Conservation (phyloP, 225 moss, liverwort and hornwort genomes). For the Anthoceros angustus region DNA sequence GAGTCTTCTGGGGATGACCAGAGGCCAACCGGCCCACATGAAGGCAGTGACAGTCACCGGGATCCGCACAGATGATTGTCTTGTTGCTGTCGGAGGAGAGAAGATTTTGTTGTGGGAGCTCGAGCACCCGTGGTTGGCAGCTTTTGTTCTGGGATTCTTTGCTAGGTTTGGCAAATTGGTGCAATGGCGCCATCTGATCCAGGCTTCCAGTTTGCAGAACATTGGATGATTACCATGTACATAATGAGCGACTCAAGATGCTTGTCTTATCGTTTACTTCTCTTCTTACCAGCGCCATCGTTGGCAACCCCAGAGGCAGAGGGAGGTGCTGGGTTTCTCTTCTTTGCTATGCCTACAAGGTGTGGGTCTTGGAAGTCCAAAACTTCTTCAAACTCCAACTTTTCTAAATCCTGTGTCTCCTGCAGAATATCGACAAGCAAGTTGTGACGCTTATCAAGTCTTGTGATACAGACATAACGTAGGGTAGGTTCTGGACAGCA, state of each 20-base stretch:
- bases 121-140: no score
- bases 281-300: background rate
- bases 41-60: background rate
- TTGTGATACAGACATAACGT: background rate
- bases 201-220: no score
- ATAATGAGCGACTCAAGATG: no score
- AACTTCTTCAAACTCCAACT: constrained; percentile 53
- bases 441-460: background rate
- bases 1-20: background rate
- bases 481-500: background rate
- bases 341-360: constrained; percentile 68
- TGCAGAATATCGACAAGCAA: constrained; percentile 12
- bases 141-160: no score
- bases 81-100: no score
- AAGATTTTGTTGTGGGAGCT: no score
- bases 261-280: background rate
- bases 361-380: constrained; percentile 72
- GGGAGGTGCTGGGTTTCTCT: constrained; percentile 21
- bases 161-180: no score
- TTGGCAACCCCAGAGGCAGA: background rate
- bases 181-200: no score
- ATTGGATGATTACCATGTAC: no score
- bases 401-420: constrained; percentile 53
- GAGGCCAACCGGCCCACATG: background rate
- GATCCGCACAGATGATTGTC: background rate